Percentiles rank a stretch among this genome's conserved stretches.
Conservation (phyloP, 2,329 filamentous ascomycete genomes). For the Aspergillus fijiensis region DNA sequence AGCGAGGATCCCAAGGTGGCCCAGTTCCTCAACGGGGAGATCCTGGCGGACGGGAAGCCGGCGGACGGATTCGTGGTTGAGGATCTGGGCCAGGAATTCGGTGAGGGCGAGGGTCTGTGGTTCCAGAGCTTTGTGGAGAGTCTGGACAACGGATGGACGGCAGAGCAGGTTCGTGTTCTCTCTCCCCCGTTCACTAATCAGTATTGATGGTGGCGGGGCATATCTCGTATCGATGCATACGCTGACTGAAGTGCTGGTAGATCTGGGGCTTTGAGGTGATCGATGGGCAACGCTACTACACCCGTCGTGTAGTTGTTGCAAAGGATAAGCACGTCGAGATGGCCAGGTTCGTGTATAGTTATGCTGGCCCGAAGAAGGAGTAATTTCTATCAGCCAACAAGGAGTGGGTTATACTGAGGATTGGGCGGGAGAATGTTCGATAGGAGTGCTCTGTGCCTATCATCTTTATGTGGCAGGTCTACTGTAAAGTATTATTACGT, state of each 20-base stretch:
- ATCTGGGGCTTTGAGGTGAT: constrained; percentile 50
- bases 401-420: neutral
- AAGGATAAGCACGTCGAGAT: constrained; percentile 38
- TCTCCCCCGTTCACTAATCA: neutral
- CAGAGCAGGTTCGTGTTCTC: constrained; percentile 47
- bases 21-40: constrained; percentile 43
- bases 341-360: constrained; percentile 46
- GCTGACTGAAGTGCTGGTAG: constrained; percentile 21
- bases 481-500: neutral
- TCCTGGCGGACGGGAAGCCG: constrained; percentile 55
- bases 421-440: neutral
- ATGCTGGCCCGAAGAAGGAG: constrained; percentile 12
- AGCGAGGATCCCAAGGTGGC: constrained; percentile 39
- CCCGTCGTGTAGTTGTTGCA: constrained; percentile 43
- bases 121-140: constrained; percentile 54
- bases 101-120: constrained; percentile 44
- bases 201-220: too few relatives aligned
- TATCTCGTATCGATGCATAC: neutral
- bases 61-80: constrained; percentile 61
- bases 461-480: neutral
- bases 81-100: constrained; percentile 42
- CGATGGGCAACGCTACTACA: constrained; percentile 43
- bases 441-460: neutral
- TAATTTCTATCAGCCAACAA: neutral
- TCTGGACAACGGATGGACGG: constrained; percentile 52